Conservation (phyloP, 305 asterid genomes). For the Plantago rigida region DNA sequence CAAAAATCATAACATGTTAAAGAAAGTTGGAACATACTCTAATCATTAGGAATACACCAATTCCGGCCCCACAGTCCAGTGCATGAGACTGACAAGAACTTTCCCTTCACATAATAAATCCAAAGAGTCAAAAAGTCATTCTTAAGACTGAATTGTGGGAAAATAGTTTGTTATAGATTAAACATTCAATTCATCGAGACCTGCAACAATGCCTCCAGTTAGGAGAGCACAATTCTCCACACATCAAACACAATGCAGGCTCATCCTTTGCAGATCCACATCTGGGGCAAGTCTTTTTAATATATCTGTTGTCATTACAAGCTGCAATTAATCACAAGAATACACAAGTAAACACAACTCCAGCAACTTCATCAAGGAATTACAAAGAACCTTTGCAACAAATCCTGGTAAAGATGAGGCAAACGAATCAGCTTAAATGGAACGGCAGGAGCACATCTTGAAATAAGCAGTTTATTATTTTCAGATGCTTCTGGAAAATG, state of each 20-base stretch:
- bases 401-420: constrained; percentile 80
- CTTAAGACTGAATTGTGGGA: constrained; percentile 6
- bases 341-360: constrained; percentile 8
- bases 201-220: constrained; percentile 89
- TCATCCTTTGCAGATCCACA: constrained; percentile 66
- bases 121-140: constrained; percentile 16
- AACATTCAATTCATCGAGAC: constrained; percentile 30
- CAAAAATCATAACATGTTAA: constrained; percentile 9
- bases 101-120: constrained; percentile 43
- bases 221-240: constrained; percentile 91
- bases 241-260: constrained; percentile 80
- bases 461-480: constrained; percentile 31
- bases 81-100: constrained; percentile 79
- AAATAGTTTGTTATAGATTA: constrained; percentile 1
- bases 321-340: constrained; percentile 20
- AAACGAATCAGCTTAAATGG: constrained; percentile 78
- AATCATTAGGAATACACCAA: constrained; percentile 81
- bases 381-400: constrained; percentile 69
- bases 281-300: constrained; percentile 64
- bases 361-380: constrained; percentile 1
- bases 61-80: constrained; percentile 75
- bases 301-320: constrained; percentile 45
- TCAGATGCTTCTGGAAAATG: constrained; percentile 46
- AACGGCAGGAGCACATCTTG: constrained; percentile 60
- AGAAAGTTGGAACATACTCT: constrained; percentile 45